Evolutionary conservation across 2,329 filamentous ascomycete genomes (phyloP).

Genomic region (Pyricularia sp.): DNA sequence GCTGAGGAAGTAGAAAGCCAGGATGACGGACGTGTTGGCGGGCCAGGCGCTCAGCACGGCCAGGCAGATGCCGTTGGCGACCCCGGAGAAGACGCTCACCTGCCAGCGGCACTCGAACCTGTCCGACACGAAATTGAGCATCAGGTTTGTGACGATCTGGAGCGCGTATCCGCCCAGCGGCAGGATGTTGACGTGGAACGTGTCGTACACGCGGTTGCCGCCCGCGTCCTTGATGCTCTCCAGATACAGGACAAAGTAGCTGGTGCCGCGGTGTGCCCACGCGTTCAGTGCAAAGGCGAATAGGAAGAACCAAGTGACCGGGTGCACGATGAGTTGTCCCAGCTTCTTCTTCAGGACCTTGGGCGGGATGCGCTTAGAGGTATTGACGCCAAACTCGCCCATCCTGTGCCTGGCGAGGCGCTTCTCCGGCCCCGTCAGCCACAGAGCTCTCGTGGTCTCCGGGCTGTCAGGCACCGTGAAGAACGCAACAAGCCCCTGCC

Average conservation of each 20-base stretch:
- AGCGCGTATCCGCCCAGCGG: conserved; percentile 14
- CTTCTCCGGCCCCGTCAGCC: conserved; percentile 9
- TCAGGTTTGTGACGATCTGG: conserved; percentile 21
- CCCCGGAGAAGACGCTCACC: conserved; percentile 17
- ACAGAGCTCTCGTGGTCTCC: conserved; percentile 12
- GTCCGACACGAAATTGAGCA: conserved; percentile 22
- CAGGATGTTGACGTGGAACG: conserved; percentile 14
- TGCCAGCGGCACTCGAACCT: conserved; percentile 27
- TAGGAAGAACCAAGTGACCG: conserved; percentile 14
- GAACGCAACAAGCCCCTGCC: conserved; percentile 24
- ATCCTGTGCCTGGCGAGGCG: conserved; percentile 9
- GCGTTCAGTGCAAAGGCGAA: conserved; percentile 12
- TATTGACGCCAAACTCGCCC: conserved; percentile 8
- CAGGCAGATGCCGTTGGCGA: conserved; percentile 17
- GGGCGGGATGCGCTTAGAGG: conserved; percentile 9
- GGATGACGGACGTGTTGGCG: conserved; percentile 16
- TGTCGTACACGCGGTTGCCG: conserved; percentile 12
- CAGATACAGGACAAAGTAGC: conserved; percentile 15
- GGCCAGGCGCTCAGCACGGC: conserved; percentile 21
- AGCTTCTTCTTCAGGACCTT: conserved; percentile 8
- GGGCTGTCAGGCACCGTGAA: conserved; percentile 22
- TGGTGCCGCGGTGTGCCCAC: conserved; percentile 14
- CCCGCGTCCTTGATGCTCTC: conserved; percentile 9
- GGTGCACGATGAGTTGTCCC: conserved; percentile 8
- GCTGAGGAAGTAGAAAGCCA: conserved; percentile 23